Conservation (phyloP, 208 protist species). For the Vickermania ingenoplastis region DNA sequence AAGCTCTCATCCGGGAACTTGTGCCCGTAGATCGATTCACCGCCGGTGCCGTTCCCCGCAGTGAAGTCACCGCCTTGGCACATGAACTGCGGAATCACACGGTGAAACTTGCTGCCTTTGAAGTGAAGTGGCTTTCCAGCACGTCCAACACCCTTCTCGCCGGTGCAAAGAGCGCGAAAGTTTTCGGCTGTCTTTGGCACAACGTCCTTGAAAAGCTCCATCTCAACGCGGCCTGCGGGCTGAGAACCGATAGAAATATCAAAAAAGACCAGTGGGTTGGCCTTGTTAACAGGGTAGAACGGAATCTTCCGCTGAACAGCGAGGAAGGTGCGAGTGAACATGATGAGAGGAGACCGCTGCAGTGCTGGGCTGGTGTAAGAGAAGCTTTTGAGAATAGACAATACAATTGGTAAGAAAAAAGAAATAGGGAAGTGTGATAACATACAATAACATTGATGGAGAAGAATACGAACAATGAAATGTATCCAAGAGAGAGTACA, state of each 20-base stretch:
- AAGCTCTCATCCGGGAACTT: constrained; percentile 94
- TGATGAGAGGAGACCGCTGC: constrained; percentile 6
- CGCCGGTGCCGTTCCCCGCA: constrained; percentile 85
- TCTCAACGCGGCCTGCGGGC: constrained; percentile 78
- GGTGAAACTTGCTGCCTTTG: constrained; percentile 94
- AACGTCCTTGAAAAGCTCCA: constrained; percentile 85
- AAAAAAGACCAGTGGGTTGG: constrained; percentile 86
- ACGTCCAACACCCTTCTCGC: constrained; percentile 80
- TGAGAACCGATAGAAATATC: constrained; percentile 88
- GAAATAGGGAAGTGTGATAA: neutral
- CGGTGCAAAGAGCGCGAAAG: constrained; percentile 90
- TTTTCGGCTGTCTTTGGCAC: constrained; percentile 95
- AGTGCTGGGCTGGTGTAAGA: neutral
- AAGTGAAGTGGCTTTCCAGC: constrained; percentile 90
- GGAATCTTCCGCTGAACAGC: constrained; percentile 52
- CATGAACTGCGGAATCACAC: constrained; percentile 92
- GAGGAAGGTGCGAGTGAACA: constrained; percentile 37
- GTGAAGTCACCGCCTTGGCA: constrained; percentile 96
- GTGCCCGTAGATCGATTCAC: constrained; percentile 89
- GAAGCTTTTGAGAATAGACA: neutral
- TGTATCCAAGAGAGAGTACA: neutral
- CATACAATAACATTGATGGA: constrained; percentile 1
- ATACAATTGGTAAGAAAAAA: constrained; percentile 8
- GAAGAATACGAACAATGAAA: constrained; percentile 1
- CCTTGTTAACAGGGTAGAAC: constrained; percentile 69